Base-by-base conservation (phyloP, 2,329 filamentous ascomycete species). In the Trichoderma pleuroti region DNA sequence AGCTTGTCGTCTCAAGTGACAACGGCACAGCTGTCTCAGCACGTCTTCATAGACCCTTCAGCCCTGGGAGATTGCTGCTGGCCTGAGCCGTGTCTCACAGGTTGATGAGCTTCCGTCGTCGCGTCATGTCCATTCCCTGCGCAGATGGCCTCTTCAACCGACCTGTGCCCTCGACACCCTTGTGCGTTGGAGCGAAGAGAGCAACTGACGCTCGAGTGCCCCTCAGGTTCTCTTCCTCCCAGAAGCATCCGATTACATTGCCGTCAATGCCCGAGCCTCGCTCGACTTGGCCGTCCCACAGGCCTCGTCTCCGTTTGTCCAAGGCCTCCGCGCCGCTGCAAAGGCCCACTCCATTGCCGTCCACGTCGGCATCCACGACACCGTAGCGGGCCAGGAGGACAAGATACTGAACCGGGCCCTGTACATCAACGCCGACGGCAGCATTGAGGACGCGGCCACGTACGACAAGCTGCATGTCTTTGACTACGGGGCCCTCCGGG, bases 391-490 rank as follows among this genome's bases (percentile, higher is more conserved):
- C 39, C 56, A 42, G 10, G 71, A 72, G 8, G 32, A 65, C 21
- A 77, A 74, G 65, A 81, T 88, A 57, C 81, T 84, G 75, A 88
- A 88, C 81, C 82, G 85, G 56, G 83, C 84, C 59, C 77, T 89
- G 73, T 87, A 84, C 80, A 87, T 88, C 73, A 76, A 80, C 46
- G 75, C 81, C 6, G 75, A 79, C 30, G 86, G 86, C 21, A 68
- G 73, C 49, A 79, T 88, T 39, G 75, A 80, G 56, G 77, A 83
- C 3, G 73, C 80, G 7, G 78, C 78, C 1, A 79, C 81, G 24
- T 98, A 98, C 81, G 92, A 97, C 80, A 98, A 98, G 80, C 83
- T 97, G 36, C 94, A 98, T 79, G 86, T 98, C 16, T 98, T 98
- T 81, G 93, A 98, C 80, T 87, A 87, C 74, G 85, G 83, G 16